Evolutionary conservation across 345 rosid genomes (phyloP), one percentile per base, ranked within the genome.

Genomic region (Ailanthus altissimus): DNA sequence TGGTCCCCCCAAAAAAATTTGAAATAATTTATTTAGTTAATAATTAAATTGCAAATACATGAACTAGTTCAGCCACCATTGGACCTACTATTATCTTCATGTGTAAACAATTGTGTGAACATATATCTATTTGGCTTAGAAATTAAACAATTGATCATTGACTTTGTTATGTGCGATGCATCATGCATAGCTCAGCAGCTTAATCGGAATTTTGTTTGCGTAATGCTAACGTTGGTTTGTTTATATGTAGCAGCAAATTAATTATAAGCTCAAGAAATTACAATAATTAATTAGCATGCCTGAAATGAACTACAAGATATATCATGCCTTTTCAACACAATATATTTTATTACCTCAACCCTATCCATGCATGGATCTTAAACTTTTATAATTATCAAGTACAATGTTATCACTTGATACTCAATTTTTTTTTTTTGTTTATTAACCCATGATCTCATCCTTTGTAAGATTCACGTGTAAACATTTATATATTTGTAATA

Each of bases 141-240:
- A 49, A 32, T 32, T 32, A 32, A 69, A 47, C 73, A 69, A 69
- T 25, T 26, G 5, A 59, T 59, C 23, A n/a, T 56, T 1, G 15
- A 11, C 2, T 14, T 5, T 3, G 15, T 14, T 5, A 18, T 18
- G 20, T 0, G 23, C 20, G 58, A 53, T 53, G 23, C 58, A 32
- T 53, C 32, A 59, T 25, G 64, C 18, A 9, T 1, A 63, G 45
- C 21, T 36, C 6, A 42, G 70, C 70, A 66, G 26, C 53, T 61
- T 32, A 32, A 38, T 42, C 15, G 15, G 14, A 72, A 18, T 21
- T 11, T 16, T 57, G 26, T 43, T 1, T 73, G 59, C 43, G 67
- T 59, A 59, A 58, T 73, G 56, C 43, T 57, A 58, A 73, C 56
- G 56, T 23, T 59, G 45, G 36, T 67, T 59, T 73, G 4, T 2